Evolutionary conservation across 2,329 filamentous ascomycete genomes (phyloP).

Genomic region (Periconia digitata): DNA sequence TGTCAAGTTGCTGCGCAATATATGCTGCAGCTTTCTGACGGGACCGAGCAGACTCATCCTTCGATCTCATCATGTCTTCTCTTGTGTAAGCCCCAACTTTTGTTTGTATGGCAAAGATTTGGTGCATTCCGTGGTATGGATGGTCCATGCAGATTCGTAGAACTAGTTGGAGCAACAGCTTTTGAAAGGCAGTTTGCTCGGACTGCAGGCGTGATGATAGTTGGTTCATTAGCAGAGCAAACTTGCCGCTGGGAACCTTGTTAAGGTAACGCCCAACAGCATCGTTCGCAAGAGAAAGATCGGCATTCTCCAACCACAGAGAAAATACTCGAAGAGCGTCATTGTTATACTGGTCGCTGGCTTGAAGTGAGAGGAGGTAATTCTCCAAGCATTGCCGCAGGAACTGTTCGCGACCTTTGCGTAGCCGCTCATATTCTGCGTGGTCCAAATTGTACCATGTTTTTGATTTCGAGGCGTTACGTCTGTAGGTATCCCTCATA

Average conservation of each 20-base stretch:
- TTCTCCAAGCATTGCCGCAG: conserved; percentile 89
- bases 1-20: conserved; percentile 64
- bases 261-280: conserved; percentile 71
- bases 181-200: conserved; percentile 71
- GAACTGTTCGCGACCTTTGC: conserved; percentile 76
- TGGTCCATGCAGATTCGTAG: conserved; percentile 87
- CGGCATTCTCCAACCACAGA: conserved; percentile 86
- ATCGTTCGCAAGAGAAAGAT: conserved; percentile 73
- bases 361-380: conserved; percentile 80
- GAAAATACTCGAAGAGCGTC: conserved; percentile 91
- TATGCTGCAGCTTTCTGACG: conserved; percentile 72
- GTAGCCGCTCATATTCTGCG: conserved; percentile 78
- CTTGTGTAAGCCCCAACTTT: conserved; percentile 59
- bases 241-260: conserved; percentile 84
- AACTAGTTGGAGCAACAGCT: conserved; percentile 71
- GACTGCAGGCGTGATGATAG: conserved; percentile 88
- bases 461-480: conserved; percentile 69
- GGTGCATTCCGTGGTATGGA: conserved; percentile 96
- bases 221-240: conserved; percentile 92
- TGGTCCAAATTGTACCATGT: conserved; percentile 91
- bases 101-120: conserved; percentile 72
- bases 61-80: conserved; percentile 54
- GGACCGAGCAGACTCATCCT: conserved; percentile 73
- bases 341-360: conserved; percentile 86
- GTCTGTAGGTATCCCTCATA: conserved; percentile 56